phyloP scores from a whole-genome alignment of 177 flowering plant species.

The Vitis hybrid region DNA sequence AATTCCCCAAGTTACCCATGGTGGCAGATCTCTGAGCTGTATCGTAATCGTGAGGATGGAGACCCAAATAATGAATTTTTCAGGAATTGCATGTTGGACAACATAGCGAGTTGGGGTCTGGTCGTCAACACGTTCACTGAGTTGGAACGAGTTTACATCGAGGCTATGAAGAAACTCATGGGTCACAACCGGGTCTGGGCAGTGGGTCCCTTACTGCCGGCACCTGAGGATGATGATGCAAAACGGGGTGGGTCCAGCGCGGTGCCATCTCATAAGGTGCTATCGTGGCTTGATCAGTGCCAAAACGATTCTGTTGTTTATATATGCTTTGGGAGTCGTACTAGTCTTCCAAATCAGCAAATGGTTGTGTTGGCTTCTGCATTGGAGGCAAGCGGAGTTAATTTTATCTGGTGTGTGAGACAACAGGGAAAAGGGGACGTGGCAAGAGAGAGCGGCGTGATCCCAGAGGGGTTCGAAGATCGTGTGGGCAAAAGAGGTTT shows the following conservation, averaged over 20 bases:
- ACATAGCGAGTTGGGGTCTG: conserved; percentile 45
- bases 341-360: conserved; percentile 36
- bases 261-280: conserved; percentile 10
- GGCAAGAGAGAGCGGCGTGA: conserved; percentile 11
- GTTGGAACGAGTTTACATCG: conserved; percentile 44
- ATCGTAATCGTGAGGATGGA: conserved; percentile 25
- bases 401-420: conserved; percentile 47
- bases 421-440: conserved; percentile 26
- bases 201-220: conserved; percentile 44
- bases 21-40: conserved; percentile 44
- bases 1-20: conserved; percentile 45
- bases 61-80: conserved; percentile 37
- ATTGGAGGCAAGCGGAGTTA: conserved; percentile 54
- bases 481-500: conserved; percentile 48
- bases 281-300: conserved; percentile 44
- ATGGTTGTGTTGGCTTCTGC: conserved; percentile 47
- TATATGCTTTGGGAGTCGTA: conserved; percentile 69
- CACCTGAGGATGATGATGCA: too few relatives aligned
- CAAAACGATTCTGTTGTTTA: conserved; percentile 45
- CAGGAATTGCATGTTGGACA: conserved; percentile 20
- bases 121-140: conserved; percentile 46
- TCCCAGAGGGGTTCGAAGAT: conserved; percentile 47
- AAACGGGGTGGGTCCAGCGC: conserved; percentile 37
- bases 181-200: conserved; percentile 57
- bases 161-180: conserved; percentile 22